Evolutionary conservation across 2,329 filamentous ascomycete species (phyloP), one percentile per base, ranked within the genome.

Genomic region (Cryoendolithus antarcticus): DNA sequence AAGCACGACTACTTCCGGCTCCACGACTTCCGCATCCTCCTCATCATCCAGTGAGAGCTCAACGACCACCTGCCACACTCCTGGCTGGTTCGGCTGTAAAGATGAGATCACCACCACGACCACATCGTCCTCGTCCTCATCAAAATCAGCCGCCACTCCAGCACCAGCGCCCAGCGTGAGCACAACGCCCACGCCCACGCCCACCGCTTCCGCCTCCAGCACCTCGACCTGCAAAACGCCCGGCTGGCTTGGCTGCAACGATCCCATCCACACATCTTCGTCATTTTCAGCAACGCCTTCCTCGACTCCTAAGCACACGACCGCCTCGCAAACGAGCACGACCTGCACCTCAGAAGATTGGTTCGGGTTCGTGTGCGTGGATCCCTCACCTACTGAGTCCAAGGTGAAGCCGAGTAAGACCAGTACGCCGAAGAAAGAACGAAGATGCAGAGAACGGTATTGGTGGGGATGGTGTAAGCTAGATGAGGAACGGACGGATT

Each of bases 211-310:
- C 4, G 54, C 52, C 3, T 51, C 40, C 32, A 47, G 42, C 5
- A 50, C 57, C 12, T 71, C 69, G 2, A 77, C 72, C 0, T 79
- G 74, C 53, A 64, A 70, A 48, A 74, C 72, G 1, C 76, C 75
- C 2, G 77, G 77, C 6, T 81, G 76, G 72, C 80, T 80, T 49
- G 76, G 77, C 3, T 80, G 76, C 58, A 75, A 77, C 21, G 76
- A 75, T 44, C 60, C 64, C 40, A 64, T 59, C 4, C 69, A 55
- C 7, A 62, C 60, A 1, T 65, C 62, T 1, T n/a, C n/a, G n/a
- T n/a, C n/a, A n/a, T n/a, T n/a, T n/a, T n/a, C n/a, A n/a, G n/a
- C n/a, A n/a, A n/a, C n/a, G n/a, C n/a, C n/a, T n/a, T n/a, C n/a
- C n/a, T n/a, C n/a, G n/a, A n/a, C n/a, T n/a, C n/a, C n/a, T n/a